Conservation (phyloP, 1,284 basidiomycete species). For the Tylopilus sp. region DNA sequence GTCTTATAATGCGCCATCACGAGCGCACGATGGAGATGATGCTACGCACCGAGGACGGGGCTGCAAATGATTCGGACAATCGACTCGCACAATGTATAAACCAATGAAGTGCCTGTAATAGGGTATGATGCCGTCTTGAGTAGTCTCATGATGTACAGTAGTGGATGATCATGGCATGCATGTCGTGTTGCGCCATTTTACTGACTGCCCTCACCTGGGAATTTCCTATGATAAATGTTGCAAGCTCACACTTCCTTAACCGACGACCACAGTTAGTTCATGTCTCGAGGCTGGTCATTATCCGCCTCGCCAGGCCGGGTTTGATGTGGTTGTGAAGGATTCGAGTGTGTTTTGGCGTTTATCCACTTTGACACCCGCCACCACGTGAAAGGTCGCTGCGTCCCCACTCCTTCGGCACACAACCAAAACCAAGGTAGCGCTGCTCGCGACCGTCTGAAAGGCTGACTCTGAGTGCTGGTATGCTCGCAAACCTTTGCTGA, state of each 20-base stretch:
- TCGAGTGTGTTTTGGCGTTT: slow-evolving; percentile 29
- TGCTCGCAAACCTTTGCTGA: slow-evolving; percentile 29
- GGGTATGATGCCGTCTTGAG: no score
- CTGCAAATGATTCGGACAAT: slow-evolving; percentile 16
- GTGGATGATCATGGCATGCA: no score
- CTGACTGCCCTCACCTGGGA: slow-evolving; percentile 20
- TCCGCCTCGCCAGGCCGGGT: slow-evolving; percentile 18
- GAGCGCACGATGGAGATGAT: slow-evolving; percentile 29
- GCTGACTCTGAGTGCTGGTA: slow-evolving; percentile 34
- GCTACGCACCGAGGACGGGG: slow-evolving; percentile 15
- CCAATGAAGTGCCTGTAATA: slow-evolving; percentile 23
- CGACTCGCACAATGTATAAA: slow-evolving; percentile 30
- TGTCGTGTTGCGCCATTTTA: slow-evolving; percentile 4
- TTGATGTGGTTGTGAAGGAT: slow-evolving; percentile 33
- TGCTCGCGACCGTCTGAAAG: slow-evolving; percentile 24
- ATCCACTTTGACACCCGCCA: slow-evolving; percentile 31
- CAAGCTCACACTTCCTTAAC: slow-evolving; percentile 20
- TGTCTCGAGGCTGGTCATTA: slow-evolving; percentile 15
- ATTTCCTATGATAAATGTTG: slow-evolving; percentile 30
- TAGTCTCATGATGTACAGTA: no score
- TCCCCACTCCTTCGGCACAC: slow-evolving; percentile 21
- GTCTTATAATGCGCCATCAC: slow-evolving; percentile 36
- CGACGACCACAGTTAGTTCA: slow-evolving; percentile 26
- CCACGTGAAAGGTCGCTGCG: slow-evolving; percentile 31
- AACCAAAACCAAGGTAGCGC: slow-evolving; percentile 21